Evolutionary conservation across 805 yeast species (phyloP).

Genomic region (Myxozyma udenii): DNA sequence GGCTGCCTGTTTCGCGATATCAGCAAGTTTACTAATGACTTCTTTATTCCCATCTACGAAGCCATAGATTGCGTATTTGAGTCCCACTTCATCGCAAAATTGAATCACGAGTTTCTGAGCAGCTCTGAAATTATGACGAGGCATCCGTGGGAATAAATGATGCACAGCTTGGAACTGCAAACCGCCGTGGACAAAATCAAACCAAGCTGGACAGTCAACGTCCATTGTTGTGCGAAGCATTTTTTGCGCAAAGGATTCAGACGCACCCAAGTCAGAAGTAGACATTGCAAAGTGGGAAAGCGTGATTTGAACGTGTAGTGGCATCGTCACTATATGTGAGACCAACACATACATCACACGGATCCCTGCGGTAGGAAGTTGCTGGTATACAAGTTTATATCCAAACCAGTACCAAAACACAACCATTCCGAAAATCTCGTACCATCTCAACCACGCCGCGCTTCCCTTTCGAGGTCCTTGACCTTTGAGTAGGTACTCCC

Average conservation of each 20-base stretch:
- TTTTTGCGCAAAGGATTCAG: constrained; percentile 74
- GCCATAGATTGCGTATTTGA: constrained; percentile 79
- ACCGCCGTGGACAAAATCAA: constrained; percentile 89
- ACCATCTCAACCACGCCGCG: constrained; percentile 83
- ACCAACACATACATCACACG: constrained; percentile 62
- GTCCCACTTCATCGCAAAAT: constrained; percentile 73
- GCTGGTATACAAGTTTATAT: constrained; percentile 54
- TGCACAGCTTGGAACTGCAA: constrained; percentile 88
- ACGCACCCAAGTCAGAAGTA: constrained; percentile 76
- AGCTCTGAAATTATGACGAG: constrained; percentile 77
- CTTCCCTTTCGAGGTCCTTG: constrained; percentile 76
- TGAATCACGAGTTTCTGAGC: constrained; percentile 70
- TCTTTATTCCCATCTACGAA: constrained; percentile 72
- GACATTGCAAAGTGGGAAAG: constrained; percentile 92
- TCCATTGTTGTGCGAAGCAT: constrained; percentile 92
- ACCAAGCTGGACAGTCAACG: constrained; percentile 90
- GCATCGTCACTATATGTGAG: constrained; percentile 78
- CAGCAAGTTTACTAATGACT: constrained; percentile 66
- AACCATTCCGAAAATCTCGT: constrained; percentile 65
- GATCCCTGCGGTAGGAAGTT: constrained; percentile 52
- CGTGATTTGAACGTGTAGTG: constrained; percentile 91
- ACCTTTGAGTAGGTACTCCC: constrained; percentile 72
- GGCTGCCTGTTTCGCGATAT: constrained; percentile 73
- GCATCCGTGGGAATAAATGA: constrained; percentile 84
- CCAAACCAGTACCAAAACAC: constrained; percentile 81